Percentiles rank a stretch among this genome's conserved stretches.
These are phyloP conservation scores for Dactylellina haptotyla DNA, from an alignment of 2,329 filamentous ascomycete species.

Conservation along the genomic window DNA sequence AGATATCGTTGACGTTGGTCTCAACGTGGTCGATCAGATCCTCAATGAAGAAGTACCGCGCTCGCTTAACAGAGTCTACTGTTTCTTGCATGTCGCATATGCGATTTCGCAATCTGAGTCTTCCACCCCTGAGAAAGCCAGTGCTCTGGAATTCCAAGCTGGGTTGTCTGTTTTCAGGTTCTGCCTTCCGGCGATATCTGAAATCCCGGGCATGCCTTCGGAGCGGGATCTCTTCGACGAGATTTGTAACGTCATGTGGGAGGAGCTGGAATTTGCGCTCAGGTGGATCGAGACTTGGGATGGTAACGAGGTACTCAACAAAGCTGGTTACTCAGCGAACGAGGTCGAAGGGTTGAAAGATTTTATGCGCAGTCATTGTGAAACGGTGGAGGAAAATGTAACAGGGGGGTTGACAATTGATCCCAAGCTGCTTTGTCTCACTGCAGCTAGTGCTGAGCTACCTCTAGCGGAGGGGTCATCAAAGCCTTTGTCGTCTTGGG, in stretches of 20 bases:
- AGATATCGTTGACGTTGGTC: constrained; percentile 43
- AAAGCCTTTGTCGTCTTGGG: constrained; percentile 19
- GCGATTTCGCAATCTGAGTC: constrained; percentile 51
- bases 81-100: constrained; percentile 52
- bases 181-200: constrained; percentile 36
- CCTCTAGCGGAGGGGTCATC: background rate
- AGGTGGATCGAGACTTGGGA: constrained; percentile 52
- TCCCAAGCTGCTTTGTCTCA: constrained; percentile 28
- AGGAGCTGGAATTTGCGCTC: constrained; percentile 49
- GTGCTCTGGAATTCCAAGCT: constrained; percentile 42
- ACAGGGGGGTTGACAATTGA: constrained; percentile 34
- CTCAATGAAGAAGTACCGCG: constrained; percentile 38
- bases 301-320: constrained; percentile 42
- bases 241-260: constrained; percentile 50
- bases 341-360: constrained; percentile 48
- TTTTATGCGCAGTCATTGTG: constrained; percentile 45
- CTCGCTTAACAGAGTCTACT: constrained; percentile 46
- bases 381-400: background rate
- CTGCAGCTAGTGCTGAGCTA: background rate
- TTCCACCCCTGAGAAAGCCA: constrained; percentile 30
- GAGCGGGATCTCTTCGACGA: constrained; percentile 53
- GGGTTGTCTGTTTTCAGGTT: constrained; percentile 41
- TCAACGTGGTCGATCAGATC: constrained; percentile 39
- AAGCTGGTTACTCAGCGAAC: constrained; percentile 32
- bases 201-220: constrained; percentile 41